These are phyloP conservation scores for Cystobasidiaceae sp. DNA, from an alignment of 1,284 basidiomycete species.

Conservation along the genomic window DNA sequence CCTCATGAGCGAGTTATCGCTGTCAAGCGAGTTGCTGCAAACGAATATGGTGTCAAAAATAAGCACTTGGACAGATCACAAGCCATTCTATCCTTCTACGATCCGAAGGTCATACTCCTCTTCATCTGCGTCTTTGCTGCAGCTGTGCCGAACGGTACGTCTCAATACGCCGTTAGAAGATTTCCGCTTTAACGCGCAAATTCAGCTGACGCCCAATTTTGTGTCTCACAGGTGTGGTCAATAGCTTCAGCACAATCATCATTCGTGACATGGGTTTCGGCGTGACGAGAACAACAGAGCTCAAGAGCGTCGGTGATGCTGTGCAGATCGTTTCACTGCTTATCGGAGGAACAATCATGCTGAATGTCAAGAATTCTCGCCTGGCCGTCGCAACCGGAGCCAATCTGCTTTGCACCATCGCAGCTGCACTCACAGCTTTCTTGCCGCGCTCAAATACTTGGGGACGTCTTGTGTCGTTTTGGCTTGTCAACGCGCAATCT, in stretches of 20 bases:
- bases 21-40: conserved; percentile 43
- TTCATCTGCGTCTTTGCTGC: conserved; percentile 39
- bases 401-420: conserved; percentile 42
- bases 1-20: conserved; percentile 42
- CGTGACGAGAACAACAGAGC: neutral
- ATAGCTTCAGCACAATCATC: conserved; percentile 46
- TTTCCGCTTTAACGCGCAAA: neutral
- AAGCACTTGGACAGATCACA: conserved; percentile 44
- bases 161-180: neutral
- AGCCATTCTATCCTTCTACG: conserved; percentile 41
- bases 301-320: conserved; percentile 44
- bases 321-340: conserved; percentile 45
- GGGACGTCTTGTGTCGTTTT: conserved; percentile 6
- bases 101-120: conserved; percentile 44
- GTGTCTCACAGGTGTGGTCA: conserved; percentile 40
- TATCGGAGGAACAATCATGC: conserved; percentile 45
- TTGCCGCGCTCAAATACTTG: conserved; percentile 36
- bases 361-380: conserved; percentile 45
- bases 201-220: too few species aligned
- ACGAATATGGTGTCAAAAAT: conserved; percentile 44
- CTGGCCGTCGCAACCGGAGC: conserved; percentile 45
- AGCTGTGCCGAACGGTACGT: conserved; percentile 42
- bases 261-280: conserved; percentile 44
- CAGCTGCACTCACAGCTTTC: conserved; percentile 45
- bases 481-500: neutral